phyloP scores from a whole-genome alignment of 1,284 basidiomycete species.

The Termitomyces sp. region DNA sequence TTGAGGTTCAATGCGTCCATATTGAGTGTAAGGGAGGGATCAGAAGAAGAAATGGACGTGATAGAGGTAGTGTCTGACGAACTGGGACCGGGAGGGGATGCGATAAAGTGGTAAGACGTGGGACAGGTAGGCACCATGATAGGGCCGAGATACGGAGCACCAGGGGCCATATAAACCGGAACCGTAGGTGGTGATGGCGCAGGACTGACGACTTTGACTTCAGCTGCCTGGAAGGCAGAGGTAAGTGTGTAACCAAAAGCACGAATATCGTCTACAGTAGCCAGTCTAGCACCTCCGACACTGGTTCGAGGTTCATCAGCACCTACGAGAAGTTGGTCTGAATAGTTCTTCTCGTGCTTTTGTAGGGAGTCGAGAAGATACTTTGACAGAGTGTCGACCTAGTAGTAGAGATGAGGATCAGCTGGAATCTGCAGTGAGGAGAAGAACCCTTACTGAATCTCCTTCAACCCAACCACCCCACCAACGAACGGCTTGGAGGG shows the following conservation, averaged over 20 bases:
- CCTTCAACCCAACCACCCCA: slow-evolving; percentile 28
- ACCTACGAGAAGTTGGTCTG: slow-evolving; percentile 6
- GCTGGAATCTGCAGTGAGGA: slow-evolving; percentile 11
- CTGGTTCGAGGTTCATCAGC: not conserved
- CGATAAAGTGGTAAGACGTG: no score
- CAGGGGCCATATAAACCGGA: no score
- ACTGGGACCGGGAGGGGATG: not conserved
- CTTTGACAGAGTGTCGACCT: slow-evolving; percentile 5
- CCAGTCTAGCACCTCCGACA: not conserved
- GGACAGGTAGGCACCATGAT: not conserved
- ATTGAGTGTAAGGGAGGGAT: not conserved
- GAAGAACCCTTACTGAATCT: no score
- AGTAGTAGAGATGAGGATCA: not conserved
- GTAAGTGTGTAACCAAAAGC: not conserved
- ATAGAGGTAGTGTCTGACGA: not conserved
- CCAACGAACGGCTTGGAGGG: slow-evolving; percentile 22
- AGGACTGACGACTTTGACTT: no score
- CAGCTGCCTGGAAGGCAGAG: not conserved
- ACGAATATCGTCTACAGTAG: not conserved
- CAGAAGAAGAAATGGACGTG: no score
- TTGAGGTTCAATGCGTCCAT: not conserved
- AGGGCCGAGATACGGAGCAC: not conserved
- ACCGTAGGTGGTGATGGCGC: no score
- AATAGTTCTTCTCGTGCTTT: slow-evolving; percentile 15
- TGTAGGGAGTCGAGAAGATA: slow-evolving; percentile 19